These are phyloP conservation scores for Acer negundo DNA, from an alignment of 345 rosid genomes.

Conservation along the genomic window DNA sequence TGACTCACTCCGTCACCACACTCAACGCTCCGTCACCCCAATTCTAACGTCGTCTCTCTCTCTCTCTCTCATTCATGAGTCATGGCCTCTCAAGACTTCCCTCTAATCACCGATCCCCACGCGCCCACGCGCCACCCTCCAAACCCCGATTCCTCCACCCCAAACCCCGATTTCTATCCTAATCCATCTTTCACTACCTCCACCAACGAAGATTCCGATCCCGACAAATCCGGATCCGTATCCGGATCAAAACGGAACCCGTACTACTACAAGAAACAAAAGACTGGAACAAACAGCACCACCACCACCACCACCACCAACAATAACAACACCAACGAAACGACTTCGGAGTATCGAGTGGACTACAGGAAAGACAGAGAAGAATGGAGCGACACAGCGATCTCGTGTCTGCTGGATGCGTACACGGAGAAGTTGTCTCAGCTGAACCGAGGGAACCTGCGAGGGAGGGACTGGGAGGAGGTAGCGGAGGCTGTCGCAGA, in stretches of 20 bases:
- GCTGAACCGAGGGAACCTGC: slow-evolving; percentile 46
- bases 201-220: slow-evolving; percentile 17
- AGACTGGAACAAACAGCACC: background rate
- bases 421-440: slow-evolving; percentile 47
- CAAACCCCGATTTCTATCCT: slow-evolving; percentile 1
- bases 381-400: slow-evolving; percentile 55
- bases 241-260: slow-evolving; percentile 20
- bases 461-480: slow-evolving; percentile 61
- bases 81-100: slow-evolving; percentile 26
- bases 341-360: slow-evolving; percentile 42
- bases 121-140: slow-evolving; percentile 23
- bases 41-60: slow-evolving; percentile 29
- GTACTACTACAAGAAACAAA: slow-evolving; percentile 14
- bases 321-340: background rate
- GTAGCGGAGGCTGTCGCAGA: slow-evolving; percentile 47
- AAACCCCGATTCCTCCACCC: background rate
- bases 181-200: background rate
- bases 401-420: slow-evolving; percentile 46
- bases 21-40: slow-evolving; percentile 26
- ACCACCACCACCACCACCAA: background rate
- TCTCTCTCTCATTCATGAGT: background rate
- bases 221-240: slow-evolving; percentile 13
- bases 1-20: slow-evolving; percentile 24
- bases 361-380: slow-evolving; percentile 53
- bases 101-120: slow-evolving; percentile 16